These are phyloP conservation scores for Rhizoclosmatium sp. DNA, from an alignment of 192 early-diverging fungal genomes.

Conservation along the genomic window DNA sequence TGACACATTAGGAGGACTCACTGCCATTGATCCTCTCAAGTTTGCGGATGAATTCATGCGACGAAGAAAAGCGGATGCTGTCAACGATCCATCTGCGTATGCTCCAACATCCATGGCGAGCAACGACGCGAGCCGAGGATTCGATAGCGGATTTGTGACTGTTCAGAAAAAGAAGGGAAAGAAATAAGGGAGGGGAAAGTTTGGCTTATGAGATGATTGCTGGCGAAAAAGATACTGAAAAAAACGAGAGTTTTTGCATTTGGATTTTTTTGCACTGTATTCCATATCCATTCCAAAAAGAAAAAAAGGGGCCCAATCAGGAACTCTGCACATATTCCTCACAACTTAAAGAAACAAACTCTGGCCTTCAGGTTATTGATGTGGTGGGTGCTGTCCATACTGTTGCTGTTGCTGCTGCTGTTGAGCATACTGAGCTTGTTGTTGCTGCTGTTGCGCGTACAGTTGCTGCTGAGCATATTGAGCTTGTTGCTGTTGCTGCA, in stretches of 20 bases:
- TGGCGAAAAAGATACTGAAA: no score
- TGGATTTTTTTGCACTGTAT: no score
- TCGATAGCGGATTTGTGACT: constrained; percentile 22
- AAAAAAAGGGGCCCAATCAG: no score
- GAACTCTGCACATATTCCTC: no score
- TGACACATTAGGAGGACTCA: constrained; percentile 60
- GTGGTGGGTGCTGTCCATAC: constrained; percentile 3
- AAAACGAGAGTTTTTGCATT: no score
- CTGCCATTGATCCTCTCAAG: constrained; percentile 65
- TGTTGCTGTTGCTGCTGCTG: constrained; percentile 16
- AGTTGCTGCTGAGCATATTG: constrained; percentile 21
- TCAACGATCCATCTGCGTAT: neutral
- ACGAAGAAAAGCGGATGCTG: constrained; percentile 50
- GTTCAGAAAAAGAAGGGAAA: constrained; percentile 34
- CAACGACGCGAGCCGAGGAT: neutral
- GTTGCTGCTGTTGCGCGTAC: constrained; percentile 24
- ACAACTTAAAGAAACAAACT: no score
- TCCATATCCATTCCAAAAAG: no score
- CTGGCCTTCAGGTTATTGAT: neutral
- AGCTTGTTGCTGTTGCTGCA: constrained; percentile 7
- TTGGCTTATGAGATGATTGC: no score
- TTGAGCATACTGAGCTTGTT: constrained; percentile 4
- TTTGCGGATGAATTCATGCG: constrained; percentile 62
- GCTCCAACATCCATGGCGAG: neutral
- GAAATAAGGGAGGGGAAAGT: constrained; percentile 8